These are phyloP conservation scores for Tylopilus orsonianus DNA, from an alignment of 1,284 basidiomycete genomes.

Conservation along the genomic window DNA sequence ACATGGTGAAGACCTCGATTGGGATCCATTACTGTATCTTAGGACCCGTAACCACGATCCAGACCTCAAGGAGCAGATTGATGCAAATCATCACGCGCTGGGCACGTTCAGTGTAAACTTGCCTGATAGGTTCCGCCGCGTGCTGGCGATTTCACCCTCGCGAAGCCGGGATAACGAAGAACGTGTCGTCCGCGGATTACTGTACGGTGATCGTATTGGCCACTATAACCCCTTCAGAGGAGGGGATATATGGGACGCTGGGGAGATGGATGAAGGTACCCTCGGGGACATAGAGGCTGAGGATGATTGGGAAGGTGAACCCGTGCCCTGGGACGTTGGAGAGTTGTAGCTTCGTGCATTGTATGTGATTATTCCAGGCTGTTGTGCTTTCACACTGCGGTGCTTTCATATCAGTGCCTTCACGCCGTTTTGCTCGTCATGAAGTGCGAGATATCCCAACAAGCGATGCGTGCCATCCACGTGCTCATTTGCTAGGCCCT, in stretches of 20 bases:
- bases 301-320: constrained; percentile 81
- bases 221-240: constrained; percentile 63
- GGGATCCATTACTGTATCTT: constrained; percentile 42
- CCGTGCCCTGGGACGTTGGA: constrained; percentile 74
- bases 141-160: constrained; percentile 57
- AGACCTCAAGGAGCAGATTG: constrained; percentile 23
- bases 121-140: constrained; percentile 61
- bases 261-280: constrained; percentile 50
- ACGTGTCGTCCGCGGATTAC: constrained; percentile 53
- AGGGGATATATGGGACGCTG: constrained; percentile 74
- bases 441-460: constrained; percentile 21
- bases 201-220: constrained; percentile 55
- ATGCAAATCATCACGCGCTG: constrained; percentile 28
- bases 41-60: constrained; percentile 36
- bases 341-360: constrained; percentile 50
- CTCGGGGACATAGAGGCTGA: constrained; percentile 46
- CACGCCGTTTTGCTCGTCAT: constrained; percentile 25
- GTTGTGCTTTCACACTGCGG: constrained; percentile 28
- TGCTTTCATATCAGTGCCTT: constrained; percentile 35
- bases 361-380: constrained; percentile 26
- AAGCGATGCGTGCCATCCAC: constrained; percentile 34
- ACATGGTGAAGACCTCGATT: constrained; percentile 35
- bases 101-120: constrained; percentile 54
- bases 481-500: constrained; percentile 27
- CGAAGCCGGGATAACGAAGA: constrained; percentile 48